Evolutionary conservation across 148 eudicot species (phyloP).

Genomic region (Salicornia ramosissima): DNA sequence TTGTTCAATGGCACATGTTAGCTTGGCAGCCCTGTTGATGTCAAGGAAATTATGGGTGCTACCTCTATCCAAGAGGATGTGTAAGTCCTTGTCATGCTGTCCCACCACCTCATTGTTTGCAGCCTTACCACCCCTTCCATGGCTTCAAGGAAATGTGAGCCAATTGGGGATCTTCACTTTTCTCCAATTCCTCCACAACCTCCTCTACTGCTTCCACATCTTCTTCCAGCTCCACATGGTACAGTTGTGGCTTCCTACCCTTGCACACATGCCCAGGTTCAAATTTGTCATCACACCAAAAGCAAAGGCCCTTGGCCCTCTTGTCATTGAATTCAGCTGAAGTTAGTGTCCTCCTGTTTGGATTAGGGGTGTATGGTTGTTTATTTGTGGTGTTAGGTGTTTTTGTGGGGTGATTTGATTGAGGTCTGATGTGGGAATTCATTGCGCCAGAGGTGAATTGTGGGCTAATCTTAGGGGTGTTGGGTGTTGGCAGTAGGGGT

Average conservation of each 20-base stretch:
- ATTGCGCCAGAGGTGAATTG: too few relatives aligned
- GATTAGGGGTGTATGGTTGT: too few relatives aligned
- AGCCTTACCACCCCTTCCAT: neutral
- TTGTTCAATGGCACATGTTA: neutral
- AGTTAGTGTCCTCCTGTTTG: neutral
- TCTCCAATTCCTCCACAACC: neutral
- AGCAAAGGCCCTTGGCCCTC: neutral
- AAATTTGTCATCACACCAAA: slow-evolving; percentile 10
- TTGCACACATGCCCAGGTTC: neutral
- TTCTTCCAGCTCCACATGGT: neutral
- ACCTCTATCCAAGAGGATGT: slow-evolving; percentile 2
- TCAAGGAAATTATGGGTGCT: slow-evolving; percentile 20
- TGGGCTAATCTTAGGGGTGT: too few relatives aligned
- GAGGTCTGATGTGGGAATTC: too few relatives aligned
- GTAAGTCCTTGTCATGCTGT: neutral
- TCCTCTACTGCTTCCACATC: neutral
- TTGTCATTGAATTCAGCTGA: slow-evolving; percentile 2
- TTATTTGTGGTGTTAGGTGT: too few relatives aligned
- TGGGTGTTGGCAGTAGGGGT: too few relatives aligned
- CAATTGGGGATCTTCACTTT: too few relatives aligned
- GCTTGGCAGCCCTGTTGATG: neutral
- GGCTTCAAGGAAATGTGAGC: neutral
- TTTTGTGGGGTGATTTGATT: too few relatives aligned
- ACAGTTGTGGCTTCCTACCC: neutral
- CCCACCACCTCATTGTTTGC: slow-evolving; percentile 14